Percentiles rank a stretch among this genome's conserved stretches.
Evolutionary conservation across 2,329 filamentous ascomycete species (phyloP).

Genomic region (Stagonosporopsis tanaceti): DNA sequence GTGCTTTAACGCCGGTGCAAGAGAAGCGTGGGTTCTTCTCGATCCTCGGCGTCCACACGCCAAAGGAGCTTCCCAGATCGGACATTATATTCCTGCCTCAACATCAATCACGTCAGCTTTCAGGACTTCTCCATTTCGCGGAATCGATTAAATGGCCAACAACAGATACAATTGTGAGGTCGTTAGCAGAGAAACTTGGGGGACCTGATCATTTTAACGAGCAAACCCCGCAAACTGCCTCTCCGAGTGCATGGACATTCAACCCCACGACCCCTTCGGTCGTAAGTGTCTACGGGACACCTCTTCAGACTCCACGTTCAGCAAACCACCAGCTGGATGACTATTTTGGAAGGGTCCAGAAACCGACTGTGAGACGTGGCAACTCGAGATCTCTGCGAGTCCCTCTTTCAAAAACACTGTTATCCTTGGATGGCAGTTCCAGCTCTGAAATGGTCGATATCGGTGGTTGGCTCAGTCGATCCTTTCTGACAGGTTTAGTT

Average conservation of each 20-base stretch:
- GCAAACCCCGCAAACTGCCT: slow-evolving; percentile 24
- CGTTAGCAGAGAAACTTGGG: slow-evolving; percentile 49
- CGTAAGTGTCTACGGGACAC: slow-evolving; percentile 50
- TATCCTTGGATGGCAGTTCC: slow-evolving; percentile 22
- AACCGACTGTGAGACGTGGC: slow-evolving; percentile 34
- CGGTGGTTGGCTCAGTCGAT: slow-evolving; percentile 64
- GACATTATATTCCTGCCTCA: slow-evolving; percentile 47
- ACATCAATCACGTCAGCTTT: slow-evolving; percentile 53
- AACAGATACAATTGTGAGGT: slow-evolving; percentile 47
- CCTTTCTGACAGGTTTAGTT: slow-evolving; percentile 63
- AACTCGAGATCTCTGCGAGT: slow-evolving; percentile 43
- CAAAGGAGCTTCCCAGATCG: slow-evolving; percentile 29
- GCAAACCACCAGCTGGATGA: slow-evolving; percentile 36
- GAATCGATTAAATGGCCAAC: slow-evolving; percentile 60
- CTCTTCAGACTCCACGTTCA: slow-evolving; percentile 48
- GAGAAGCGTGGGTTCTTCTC: slow-evolving; percentile 42
- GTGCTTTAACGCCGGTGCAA: slow-evolving; percentile 23
- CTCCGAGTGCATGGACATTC: slow-evolving; percentile 33
- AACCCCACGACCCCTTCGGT: slow-evolving; percentile 40
- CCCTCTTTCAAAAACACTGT: slow-evolving; percentile 37
- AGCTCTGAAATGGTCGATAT: slow-evolving; percentile 38
- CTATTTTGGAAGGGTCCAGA: slow-evolving; percentile 46
- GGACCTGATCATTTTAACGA: slow-evolving; percentile 25
- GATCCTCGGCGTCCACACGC: slow-evolving; percentile 32
- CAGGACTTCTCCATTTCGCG: slow-evolving; percentile 61